Percentiles rank a stretch among this genome's conserved stretches.
These are phyloP conservation scores for Scheffersomyces illinoinensis DNA, from an alignment of 1,139 yeast genomes.

Conservation along the genomic window DNA sequence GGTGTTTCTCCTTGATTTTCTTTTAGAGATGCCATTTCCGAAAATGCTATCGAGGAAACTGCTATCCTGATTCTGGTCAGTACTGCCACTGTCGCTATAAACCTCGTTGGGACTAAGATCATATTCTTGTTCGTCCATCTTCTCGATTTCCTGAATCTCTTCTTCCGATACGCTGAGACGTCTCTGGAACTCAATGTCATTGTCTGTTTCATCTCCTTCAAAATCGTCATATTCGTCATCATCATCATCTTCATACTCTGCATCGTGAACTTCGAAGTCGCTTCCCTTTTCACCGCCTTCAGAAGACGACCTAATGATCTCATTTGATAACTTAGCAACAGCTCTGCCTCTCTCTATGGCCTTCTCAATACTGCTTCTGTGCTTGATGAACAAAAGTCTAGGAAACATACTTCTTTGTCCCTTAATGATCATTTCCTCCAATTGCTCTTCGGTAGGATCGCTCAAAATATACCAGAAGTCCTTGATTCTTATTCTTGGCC, in stretches of 20 bases:
- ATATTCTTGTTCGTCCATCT: not conserved
- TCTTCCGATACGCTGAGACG: not conserved
- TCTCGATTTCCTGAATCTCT: not conserved
- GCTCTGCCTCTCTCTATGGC: conserved; percentile 56
- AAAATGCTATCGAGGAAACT: not conserved
- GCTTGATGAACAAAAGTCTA: conserved; percentile 60
- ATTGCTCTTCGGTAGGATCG: conserved; percentile 63
- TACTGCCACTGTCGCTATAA: not conserved
- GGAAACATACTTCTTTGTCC: conserved; percentile 74
- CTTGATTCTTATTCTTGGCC: conserved; percentile 62
- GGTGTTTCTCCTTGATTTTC: not conserved
- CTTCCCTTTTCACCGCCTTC: conserved; percentile 6
- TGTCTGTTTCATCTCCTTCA: not conserved
- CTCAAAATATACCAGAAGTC: conserved; percentile 68
- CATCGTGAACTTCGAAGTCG: conserved; percentile 11
- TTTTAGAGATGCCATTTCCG: not conserved
- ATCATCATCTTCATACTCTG: conserved; percentile 15
- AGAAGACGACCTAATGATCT: conserved; percentile 7
- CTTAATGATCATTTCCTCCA: conserved; percentile 56
- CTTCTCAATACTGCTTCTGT: conserved; percentile 63
- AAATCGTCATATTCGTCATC: conserved; percentile 13
- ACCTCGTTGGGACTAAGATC: not conserved
- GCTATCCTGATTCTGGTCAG: not conserved
- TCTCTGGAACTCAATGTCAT: not conserved
- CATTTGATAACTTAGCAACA: conserved; percentile 17